Evolutionary conservation across 1,139 yeast species (phyloP).

Genomic region (Groenewaldozyma auringiensis): DNA sequence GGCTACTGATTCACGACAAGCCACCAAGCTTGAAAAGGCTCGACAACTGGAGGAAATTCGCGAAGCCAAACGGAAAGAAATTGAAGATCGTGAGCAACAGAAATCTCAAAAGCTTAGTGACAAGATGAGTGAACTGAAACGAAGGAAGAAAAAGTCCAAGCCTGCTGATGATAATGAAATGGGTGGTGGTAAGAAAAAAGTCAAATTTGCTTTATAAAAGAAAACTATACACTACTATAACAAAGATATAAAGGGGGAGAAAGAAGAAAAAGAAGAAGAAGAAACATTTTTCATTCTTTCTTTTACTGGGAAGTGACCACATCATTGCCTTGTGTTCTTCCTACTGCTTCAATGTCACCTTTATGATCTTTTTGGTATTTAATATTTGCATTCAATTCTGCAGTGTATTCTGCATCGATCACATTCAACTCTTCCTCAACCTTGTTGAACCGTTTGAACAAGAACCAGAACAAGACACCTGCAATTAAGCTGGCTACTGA

Average conservation of each 20-base stretch:
- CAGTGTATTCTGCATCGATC: conserved; percentile 38
- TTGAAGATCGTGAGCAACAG: conserved; percentile 71
- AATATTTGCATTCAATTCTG: conserved; percentile 24
- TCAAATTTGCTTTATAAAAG: conserved; percentile 15
- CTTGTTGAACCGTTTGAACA: conserved; percentile 49
- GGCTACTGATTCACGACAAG: conserved; percentile 70
- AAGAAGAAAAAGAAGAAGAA: conserved; percentile 1
- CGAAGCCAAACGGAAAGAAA: conserved; percentile 76
- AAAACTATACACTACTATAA: neutral
- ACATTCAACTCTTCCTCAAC: conserved; percentile 56
- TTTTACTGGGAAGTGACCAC: neutral
- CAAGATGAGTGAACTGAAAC: conserved; percentile 71
- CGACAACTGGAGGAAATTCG: conserved; percentile 84
- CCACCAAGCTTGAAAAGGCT: conserved; percentile 84
- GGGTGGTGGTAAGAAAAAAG: conserved; percentile 13
- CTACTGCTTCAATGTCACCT: neutral
- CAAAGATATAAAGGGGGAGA: neutral
- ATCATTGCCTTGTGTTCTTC: neutral
- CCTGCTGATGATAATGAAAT: conserved; percentile 10
- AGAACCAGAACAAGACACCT: conserved; percentile 56
- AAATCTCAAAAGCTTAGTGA: conserved; percentile 63
- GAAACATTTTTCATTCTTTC: neutral
- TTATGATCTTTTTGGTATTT: conserved; percentile 12
- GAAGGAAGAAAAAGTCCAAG: conserved; percentile 31
- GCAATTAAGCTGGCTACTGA: conserved; percentile 52